These are phyloP conservation scores for Podospora comata DNA, from an alignment of 495 filamentous ascomycete genomes.

Conservation along the genomic window DNA sequence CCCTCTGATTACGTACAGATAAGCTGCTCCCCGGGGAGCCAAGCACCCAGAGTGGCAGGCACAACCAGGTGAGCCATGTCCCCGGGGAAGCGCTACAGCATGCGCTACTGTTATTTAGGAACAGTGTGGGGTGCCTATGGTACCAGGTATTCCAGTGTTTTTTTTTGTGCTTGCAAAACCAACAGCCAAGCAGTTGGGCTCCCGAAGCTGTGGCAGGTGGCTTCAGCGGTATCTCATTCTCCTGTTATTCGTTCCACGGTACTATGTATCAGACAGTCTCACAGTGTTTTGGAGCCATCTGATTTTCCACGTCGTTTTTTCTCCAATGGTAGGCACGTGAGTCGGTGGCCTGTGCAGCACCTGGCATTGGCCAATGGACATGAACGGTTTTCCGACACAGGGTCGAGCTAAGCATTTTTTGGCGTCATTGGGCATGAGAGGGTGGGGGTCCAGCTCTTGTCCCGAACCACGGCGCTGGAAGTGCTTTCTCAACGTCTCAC, in stretches of 20 bases:
- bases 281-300: not conserved
- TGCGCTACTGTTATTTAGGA: not conserved
- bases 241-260: not conserved
- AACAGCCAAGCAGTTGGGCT: not conserved
- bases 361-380: not conserved
- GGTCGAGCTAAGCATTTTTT: conserved; percentile 1
- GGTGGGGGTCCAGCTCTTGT: not conserved
- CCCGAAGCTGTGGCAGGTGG: not conserved
- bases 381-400: not conserved
- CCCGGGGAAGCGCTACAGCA: conserved; percentile 4
- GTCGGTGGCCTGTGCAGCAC: not conserved
- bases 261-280: not conserved
- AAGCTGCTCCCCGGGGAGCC: not conserved
- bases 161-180: no score
- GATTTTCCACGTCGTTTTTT: not conserved
- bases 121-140: not conserved
- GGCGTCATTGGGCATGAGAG: not conserved
- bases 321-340: not conserved
- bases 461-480: not conserved
- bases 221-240: not conserved
- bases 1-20: conserved; percentile 1
- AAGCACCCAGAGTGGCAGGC: not conserved
- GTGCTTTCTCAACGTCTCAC: not conserved
- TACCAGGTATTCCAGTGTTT: no score
- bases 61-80: not conserved